Evolutionary conservation across 306 rosid genomes (phyloP).

Genomic region (Hippophae rhamnoides): DNA sequence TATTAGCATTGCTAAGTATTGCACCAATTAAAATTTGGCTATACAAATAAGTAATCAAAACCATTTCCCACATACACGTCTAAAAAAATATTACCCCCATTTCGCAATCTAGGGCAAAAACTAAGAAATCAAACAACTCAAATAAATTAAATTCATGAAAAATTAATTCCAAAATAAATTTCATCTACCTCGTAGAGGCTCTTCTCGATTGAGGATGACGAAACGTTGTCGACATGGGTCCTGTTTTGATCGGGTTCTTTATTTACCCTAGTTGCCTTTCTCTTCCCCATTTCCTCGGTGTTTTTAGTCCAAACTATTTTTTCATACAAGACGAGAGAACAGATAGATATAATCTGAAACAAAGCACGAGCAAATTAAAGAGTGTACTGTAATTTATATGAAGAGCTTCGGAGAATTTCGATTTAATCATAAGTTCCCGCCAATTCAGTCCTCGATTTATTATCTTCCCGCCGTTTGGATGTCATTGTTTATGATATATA

Average conservation of each 20-base stretch:
- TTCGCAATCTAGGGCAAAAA: too few relatives aligned
- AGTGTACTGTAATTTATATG: background rate
- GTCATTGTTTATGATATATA: background rate
- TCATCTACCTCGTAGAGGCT: constrained; percentile 52
- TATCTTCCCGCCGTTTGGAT: background rate
- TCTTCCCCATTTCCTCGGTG: constrained; percentile 37
- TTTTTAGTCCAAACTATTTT: background rate
- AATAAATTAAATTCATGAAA: background rate
- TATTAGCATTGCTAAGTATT: background rate
- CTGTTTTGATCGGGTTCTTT: constrained; percentile 25
- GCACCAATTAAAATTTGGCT: too few relatives aligned
- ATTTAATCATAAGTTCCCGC: constrained; percentile 20
- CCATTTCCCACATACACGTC: too few relatives aligned
- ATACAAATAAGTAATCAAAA: too few relatives aligned
- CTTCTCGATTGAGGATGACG: constrained; percentile 19
- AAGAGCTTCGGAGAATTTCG: background rate
- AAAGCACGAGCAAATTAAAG: background rate
- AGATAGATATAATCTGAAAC: background rate
- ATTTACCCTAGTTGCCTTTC: constrained; percentile 51
- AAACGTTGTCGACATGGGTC: constrained; percentile 10
- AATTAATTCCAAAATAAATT: too few relatives aligned
- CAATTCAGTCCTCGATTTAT: constrained; percentile 2
- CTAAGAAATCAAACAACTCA: too few relatives aligned
- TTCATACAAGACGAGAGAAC: background rate
- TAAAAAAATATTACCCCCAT: too few relatives aligned